A percentile compares a stretch with the other conserved stretches of the same genome.
Conservation (phyloP, 1,284 basidiomycete genomes). For the Agroathelia rolfsii region DNA sequence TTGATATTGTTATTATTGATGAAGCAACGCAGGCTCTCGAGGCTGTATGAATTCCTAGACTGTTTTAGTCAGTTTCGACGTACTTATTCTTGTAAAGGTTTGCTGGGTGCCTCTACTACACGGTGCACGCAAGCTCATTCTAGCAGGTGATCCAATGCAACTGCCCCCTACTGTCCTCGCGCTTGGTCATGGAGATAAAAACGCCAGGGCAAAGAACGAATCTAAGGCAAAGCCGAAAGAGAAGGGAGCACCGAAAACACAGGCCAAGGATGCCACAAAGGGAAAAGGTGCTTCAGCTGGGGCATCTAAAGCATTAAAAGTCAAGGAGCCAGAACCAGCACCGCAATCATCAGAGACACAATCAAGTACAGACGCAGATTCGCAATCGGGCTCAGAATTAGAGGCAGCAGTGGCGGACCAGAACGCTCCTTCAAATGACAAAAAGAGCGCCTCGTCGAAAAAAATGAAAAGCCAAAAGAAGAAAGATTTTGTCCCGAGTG, state of each 20-base stretch:
- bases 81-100: slow-evolving; percentile 36
- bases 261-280: background rate
- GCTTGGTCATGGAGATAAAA: slow-evolving; percentile 28
- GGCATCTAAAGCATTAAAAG: slow-evolving; percentile 7
- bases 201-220: slow-evolving; percentile 13
- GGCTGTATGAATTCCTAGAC: slow-evolving; percentile 41
- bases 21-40: slow-evolving; percentile 97
- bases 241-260: slow-evolving; percentile 3
- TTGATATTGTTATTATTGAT: slow-evolving; percentile 91
- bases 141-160: slow-evolving; percentile 88
- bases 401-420: slow-evolving; percentile 6
- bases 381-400: slow-evolving; percentile 2
- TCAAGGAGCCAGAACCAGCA: slow-evolving; percentile 1
- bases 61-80: slow-evolving; percentile 4
- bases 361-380: slow-evolving; percentile 1
- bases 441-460: too few species aligned
- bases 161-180: slow-evolving; percentile 89
- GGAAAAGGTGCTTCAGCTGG: background rate
- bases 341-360: slow-evolving; percentile 5
- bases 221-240: slow-evolving; percentile 8
- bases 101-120: slow-evolving; percentile 96
- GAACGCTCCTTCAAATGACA: slow-evolving; percentile 7
- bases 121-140: slow-evolving; percentile 76
- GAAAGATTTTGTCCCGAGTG: slow-evolving; percentile 13
- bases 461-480: slow-evolving; percentile 13